A percentile compares a stretch with the other conserved stretches of the same genome.
phyloP scores from a whole-genome alignment of 2,329 filamentous ascomycete species.

The Clarireedia monteithiana region DNA sequence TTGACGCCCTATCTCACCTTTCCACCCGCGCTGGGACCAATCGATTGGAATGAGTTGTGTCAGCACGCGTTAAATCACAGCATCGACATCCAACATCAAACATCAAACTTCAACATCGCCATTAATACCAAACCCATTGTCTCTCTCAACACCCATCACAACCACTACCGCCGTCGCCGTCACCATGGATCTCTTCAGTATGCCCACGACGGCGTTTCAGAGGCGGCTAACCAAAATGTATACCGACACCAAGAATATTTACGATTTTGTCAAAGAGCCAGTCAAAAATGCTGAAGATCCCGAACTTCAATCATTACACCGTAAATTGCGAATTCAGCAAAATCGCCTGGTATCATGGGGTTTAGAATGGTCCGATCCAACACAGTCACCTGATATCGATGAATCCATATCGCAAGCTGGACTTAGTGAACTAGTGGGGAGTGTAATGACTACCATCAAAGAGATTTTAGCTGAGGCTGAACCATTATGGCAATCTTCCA shows the following conservation, averaged over 20 bases:
- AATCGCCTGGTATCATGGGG: constrained; percentile 74
- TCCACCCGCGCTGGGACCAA: too few relatives aligned
- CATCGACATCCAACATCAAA: too few relatives aligned
- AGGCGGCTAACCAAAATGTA: constrained; percentile 64
- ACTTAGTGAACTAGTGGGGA: constrained; percentile 67
- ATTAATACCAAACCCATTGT: neutral
- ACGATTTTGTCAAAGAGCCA: constrained; percentile 61
- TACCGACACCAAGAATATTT: constrained; percentile 73
- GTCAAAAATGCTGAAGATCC: constrained; percentile 57
- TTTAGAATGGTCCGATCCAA: constrained; percentile 69
- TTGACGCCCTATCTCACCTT: too few relatives aligned
- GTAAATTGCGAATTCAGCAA: constrained; percentile 66
- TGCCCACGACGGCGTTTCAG: constrained; percentile 39
- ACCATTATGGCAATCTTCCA: constrained; percentile 58
- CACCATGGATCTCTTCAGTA: constrained; percentile 25
- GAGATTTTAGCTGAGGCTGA: constrained; percentile 72
- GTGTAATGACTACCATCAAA: constrained; percentile 73
- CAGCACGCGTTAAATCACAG: too few relatives aligned
- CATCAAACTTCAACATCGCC: neutral
- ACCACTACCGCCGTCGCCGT: neutral
- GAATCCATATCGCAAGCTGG: constrained; percentile 65
- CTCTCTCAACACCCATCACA: too few relatives aligned
- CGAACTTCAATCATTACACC: constrained; percentile 63
- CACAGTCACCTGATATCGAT: constrained; percentile 61
- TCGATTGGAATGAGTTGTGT: too few relatives aligned